Percentiles rank a stretch among this genome's conserved stretches.
These are phyloP conservation scores for Mrakia gelida DNA, from an alignment of 768 basidiomycete genomes.

Conservation along the genomic window DNA sequence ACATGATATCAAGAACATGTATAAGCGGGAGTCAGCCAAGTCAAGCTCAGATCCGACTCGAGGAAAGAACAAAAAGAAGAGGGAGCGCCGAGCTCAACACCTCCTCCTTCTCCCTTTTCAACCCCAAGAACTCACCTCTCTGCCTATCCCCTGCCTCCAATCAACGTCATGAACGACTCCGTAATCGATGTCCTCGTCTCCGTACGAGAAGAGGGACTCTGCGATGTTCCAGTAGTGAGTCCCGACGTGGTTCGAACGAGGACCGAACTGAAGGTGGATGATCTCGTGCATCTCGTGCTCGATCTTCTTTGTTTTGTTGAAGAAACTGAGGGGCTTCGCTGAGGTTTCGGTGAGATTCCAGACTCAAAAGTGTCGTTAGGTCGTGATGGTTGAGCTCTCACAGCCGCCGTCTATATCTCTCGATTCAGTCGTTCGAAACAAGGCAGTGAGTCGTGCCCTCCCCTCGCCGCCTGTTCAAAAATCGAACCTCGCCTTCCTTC, in stretches of 20 bases:
- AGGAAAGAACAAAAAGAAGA: background rate
- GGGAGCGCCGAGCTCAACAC: slow-evolving; percentile 8
- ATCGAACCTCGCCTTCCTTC: background rate
- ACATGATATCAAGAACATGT: background rate
- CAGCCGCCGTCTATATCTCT: background rate
- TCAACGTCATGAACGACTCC: slow-evolving; percentile 27
- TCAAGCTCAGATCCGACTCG: background rate
- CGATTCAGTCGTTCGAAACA: too few species aligned
- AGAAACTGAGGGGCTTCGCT: background rate
- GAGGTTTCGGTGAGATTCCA: background rate
- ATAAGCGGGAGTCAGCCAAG: background rate
- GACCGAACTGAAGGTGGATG: slow-evolving; percentile 29
- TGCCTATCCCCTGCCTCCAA: slow-evolving; percentile 25
- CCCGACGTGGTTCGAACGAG: slow-evolving; percentile 20
- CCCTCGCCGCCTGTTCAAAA: background rate
- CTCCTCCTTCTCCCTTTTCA: background rate
- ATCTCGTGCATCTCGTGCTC: slow-evolving; percentile 29
- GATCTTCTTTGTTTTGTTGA: background rate
- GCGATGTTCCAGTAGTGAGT: slow-evolving; percentile 29
- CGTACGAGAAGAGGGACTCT: slow-evolving; percentile 27
- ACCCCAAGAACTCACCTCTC: slow-evolving; percentile 6
- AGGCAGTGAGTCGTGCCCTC: background rate
- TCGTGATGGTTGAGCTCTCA: background rate
- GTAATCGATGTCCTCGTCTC: slow-evolving; percentile 22
- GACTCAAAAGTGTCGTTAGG: background rate